Evolutionary conservation across 345 rosid species (phyloP).

Genomic region (Turnera subulata): DNA sequence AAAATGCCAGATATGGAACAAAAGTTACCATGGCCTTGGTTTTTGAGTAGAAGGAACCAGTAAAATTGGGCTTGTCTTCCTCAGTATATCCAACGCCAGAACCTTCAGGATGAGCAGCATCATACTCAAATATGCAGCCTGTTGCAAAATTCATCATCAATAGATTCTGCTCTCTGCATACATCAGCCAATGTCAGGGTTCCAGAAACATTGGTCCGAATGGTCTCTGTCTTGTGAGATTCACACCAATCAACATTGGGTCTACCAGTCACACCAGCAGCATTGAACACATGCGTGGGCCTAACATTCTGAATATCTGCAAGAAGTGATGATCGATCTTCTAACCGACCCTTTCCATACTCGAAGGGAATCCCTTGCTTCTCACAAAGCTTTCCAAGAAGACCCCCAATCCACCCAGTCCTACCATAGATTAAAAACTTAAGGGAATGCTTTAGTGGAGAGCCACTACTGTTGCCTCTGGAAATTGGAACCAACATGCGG

Average conservation of each 20-base stretch:
- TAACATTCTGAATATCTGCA: conserved; percentile 15
- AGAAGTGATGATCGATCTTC: conserved; percentile 13
- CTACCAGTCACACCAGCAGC: conserved; percentile 23
- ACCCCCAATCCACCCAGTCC: conserved; percentile 22
- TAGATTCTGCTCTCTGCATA: conserved; percentile 17
- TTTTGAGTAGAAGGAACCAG: conserved; percentile 20
- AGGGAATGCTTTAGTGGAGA: neutral
- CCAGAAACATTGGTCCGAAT: conserved; percentile 18
- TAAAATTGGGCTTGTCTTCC: conserved; percentile 18
- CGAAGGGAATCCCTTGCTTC: conserved; percentile 20
- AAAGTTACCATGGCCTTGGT: conserved; percentile 19
- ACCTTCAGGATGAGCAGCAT: conserved; percentile 15
- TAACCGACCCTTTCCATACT: conserved; percentile 20
- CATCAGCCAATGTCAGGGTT: conserved; percentile 13
- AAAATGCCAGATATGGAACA: neutral
- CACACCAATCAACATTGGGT: conserved; percentile 27
- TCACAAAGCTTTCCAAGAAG: conserved; percentile 18
- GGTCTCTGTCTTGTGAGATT: conserved; percentile 17
- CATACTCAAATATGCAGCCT: conserved; percentile 16
- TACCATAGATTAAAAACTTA: no score
- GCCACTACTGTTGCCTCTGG: neutral
- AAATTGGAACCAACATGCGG: conserved; percentile 6
- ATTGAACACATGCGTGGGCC: conserved; percentile 21
- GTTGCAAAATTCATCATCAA: conserved; percentile 15
- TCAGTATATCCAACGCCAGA: conserved; percentile 18